Percentiles rank a stretch among this genome's conserved stretches.
Conservation (phyloP, 352 stramenopile genomes). For the Pythium dissimile region DNA sequence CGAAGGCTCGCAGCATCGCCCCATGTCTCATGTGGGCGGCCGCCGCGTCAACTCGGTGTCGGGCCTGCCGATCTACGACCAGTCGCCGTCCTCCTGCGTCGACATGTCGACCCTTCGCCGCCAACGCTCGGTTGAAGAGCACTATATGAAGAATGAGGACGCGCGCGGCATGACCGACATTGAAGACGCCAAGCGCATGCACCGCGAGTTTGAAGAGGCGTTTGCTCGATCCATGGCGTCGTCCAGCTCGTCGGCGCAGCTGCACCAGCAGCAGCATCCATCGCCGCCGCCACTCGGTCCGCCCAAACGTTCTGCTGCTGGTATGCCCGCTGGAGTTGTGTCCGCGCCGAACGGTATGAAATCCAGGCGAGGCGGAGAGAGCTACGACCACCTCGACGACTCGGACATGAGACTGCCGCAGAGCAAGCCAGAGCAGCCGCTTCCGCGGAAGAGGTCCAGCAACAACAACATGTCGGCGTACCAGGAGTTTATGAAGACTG, state of each 20-base stretch:
- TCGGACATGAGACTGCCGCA: neutral
- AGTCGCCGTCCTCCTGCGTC: constrained; percentile 23
- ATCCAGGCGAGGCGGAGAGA: neutral
- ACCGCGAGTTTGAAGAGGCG: constrained; percentile 57
- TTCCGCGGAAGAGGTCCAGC: neutral
- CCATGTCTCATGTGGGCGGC: constrained; percentile 8
- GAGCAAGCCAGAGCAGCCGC: neutral
- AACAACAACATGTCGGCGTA: constrained; percentile 19
- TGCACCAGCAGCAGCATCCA: too few relatives aligned
- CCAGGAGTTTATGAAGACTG: constrained; percentile 22
- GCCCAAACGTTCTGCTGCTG: too few relatives aligned
- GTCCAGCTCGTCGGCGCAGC: neutral
- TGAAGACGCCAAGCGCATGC: constrained; percentile 61
- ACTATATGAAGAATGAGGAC: constrained; percentile 52
- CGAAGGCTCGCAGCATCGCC: neutral
- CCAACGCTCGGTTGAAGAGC: constrained; percentile 48
- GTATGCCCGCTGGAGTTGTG: too few relatives aligned
- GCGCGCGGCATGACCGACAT: constrained; percentile 45
- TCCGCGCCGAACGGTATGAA: neutral
- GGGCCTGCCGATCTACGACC: constrained; percentile 45
- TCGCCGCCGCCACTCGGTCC: too few relatives aligned
- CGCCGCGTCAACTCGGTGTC: constrained; percentile 17
- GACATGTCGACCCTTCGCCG: constrained; percentile 18
- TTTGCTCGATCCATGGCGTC: constrained; percentile 22
- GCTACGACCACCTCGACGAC: neutral